Percentiles rank a stretch among this genome's conserved stretches.
Evolutionary conservation across 1,284 basidiomycete species (phyloP).

Genomic region (Golubevia pallescens): DNA sequence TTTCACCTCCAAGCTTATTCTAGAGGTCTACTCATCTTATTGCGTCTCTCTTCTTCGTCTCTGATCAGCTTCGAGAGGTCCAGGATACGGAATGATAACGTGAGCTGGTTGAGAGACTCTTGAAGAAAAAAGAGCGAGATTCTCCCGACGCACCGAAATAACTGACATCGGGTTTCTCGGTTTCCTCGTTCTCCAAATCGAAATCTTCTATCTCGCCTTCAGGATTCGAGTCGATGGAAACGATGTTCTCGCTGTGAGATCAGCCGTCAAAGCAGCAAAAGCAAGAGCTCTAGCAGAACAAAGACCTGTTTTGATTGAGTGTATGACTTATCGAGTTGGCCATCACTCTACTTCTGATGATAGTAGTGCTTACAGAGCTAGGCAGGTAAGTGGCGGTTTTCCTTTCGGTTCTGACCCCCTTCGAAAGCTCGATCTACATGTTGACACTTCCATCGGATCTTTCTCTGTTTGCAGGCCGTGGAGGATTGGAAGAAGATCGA

Average conservation of each 20-base stretch:
- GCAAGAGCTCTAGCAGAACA: constrained; percentile 75
- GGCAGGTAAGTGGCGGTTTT: too few species aligned
- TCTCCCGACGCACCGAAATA: constrained; percentile 65
- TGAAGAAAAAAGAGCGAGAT: too few species aligned
- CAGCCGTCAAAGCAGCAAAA: constrained; percentile 80
- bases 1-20: constrained; percentile 1
- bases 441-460: constrained; percentile 1
- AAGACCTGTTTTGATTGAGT: constrained; percentile 85
- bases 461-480: constrained; percentile 34
- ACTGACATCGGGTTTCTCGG: background rate
- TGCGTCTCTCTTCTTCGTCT: constrained; percentile 19
- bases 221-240: constrained; percentile 81
- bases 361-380: constrained; percentile 76
- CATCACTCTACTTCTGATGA: constrained; percentile 95
- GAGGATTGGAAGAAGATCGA: constrained; percentile 49
- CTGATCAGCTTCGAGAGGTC: constrained; percentile 84
- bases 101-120: too few species aligned
- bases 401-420: too few species aligned
- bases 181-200: background rate
- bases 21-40: background rate
- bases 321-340: constrained; percentile 92
- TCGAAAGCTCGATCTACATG: too few species aligned
- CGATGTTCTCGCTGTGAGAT: constrained; percentile 84
- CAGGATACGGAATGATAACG: constrained; percentile 80
- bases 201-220: background rate